Conservation (phyloP, 306 rosid genomes). For the Quercus wislizeni region DNA sequence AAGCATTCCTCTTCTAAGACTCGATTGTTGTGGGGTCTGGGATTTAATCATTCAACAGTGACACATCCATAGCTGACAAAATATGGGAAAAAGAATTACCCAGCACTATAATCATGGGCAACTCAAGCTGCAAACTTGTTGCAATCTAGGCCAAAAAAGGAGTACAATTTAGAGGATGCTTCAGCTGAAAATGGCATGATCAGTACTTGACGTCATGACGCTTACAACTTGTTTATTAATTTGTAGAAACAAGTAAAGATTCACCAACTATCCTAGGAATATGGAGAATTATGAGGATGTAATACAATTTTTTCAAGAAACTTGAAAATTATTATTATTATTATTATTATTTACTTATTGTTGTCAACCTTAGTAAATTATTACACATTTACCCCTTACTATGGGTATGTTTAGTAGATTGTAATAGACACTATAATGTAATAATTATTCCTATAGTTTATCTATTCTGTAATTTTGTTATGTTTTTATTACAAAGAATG, state of each 20-base stretch:
- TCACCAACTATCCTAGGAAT: background rate
- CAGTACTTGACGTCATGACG: background rate
- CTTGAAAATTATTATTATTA: background rate
- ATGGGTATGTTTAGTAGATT: too few species aligned
- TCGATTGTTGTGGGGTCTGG: background rate
- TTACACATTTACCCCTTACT: too few species aligned
- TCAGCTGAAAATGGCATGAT: background rate
- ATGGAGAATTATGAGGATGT: background rate
- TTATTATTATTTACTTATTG: too few species aligned
- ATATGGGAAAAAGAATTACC: background rate
- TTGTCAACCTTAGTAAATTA: too few species aligned
- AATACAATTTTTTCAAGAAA: background rate
- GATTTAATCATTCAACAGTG: background rate
- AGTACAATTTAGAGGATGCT: background rate
- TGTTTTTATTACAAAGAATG: too few species aligned
- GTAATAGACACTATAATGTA: too few species aligned
- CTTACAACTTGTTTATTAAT: background rate
- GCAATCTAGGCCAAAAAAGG: background rate
- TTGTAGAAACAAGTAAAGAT: background rate
- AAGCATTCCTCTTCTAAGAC: background rate
- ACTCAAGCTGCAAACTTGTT: background rate
- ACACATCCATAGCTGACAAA: background rate
- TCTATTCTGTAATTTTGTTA: too few species aligned
- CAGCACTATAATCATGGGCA: background rate
- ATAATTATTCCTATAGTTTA: too few species aligned